phyloP scores from a whole-genome alignment of 2,329 filamentous ascomycete genomes.

The Rugonectria rugulosa region DNA sequence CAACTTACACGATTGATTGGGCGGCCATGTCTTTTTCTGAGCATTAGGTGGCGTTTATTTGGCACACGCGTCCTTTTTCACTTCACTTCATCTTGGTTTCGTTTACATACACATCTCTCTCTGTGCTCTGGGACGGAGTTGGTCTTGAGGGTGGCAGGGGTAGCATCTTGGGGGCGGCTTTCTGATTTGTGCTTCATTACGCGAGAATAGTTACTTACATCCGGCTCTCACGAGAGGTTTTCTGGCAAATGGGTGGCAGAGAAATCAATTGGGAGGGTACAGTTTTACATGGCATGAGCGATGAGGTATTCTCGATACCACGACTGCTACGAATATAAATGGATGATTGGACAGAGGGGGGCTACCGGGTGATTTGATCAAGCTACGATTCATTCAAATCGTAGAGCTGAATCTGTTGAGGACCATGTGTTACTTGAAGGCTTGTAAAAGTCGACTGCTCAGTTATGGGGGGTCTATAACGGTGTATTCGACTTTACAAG shows the following conservation, averaged over 20 bases:
- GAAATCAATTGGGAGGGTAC: constrained; percentile 22
- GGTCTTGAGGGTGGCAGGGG: constrained; percentile 19
- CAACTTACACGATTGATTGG: constrained; percentile 16
- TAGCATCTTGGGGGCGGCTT: constrained; percentile 27
- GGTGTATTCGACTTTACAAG: not conserved
- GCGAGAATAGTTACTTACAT: constrained; percentile 28
- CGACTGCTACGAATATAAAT: constrained; percentile 10
- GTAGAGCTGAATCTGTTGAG: not conserved
- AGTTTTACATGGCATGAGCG: constrained; percentile 25
- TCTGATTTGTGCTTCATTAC: constrained; percentile 23
- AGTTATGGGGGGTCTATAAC: not conserved
- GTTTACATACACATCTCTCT: constrained; percentile 33
- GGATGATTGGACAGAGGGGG: not conserved
- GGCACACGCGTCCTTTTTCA: constrained; percentile 20
- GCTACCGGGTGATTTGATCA: not conserved
- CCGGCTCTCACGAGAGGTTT: constrained; percentile 42
- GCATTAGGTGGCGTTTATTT: constrained; percentile 34
- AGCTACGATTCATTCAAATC: too few relatives aligned
- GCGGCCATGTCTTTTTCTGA: constrained; percentile 17
- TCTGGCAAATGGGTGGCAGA: constrained; percentile 14
- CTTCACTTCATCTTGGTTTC: constrained; percentile 36
- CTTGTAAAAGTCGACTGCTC: too few relatives aligned
- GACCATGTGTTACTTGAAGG: too few relatives aligned
- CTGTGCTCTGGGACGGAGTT: constrained; percentile 6
- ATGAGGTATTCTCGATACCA: constrained; percentile 29